Evolutionary conservation across 139 green algal genomes (phyloP).

Genomic region (Ettlia oleoabundans): DNA sequence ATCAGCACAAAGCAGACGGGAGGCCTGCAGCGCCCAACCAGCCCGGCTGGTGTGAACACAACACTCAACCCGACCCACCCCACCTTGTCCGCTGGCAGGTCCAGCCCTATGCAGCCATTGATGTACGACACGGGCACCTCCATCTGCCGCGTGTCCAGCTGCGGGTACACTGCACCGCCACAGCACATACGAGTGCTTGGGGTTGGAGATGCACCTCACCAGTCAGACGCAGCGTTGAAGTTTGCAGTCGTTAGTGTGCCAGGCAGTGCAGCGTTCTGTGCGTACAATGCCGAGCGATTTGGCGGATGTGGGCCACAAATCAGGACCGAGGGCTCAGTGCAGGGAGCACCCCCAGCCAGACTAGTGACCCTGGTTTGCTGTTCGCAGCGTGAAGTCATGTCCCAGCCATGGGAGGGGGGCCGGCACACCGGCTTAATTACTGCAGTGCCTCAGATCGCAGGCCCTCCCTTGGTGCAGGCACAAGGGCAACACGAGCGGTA

Average conservation of each 20-base stretch:
- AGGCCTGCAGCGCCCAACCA: background rate
- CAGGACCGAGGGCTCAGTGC: slow-evolving; percentile 22
- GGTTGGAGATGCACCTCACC: too few relatives aligned
- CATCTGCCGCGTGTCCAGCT: slow-evolving; percentile 72
- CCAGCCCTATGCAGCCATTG: slow-evolving; percentile 82
- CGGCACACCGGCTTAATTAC: slow-evolving; percentile 35
- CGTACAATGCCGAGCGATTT: too few relatives aligned
- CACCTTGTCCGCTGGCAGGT: slow-evolving; percentile 29
- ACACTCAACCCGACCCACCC: background rate
- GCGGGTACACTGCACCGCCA: slow-evolving; percentile 79
- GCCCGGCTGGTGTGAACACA: background rate
- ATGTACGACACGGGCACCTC: slow-evolving; percentile 81
- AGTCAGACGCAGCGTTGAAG: background rate
- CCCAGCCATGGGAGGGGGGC: slow-evolving; percentile 13
- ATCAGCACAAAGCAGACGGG: too few relatives aligned
- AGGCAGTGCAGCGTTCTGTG: too few relatives aligned
- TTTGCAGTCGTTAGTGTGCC: background rate
- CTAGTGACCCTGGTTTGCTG: slow-evolving; percentile 25
- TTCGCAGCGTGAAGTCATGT: slow-evolving; percentile 37
- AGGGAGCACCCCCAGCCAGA: slow-evolving; percentile 28
- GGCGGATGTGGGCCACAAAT: background rate
- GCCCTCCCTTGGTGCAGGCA: background rate
- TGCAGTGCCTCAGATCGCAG: too few relatives aligned
- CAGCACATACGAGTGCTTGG: too few relatives aligned
- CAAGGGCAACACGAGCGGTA: background rate